Base-by-base conservation (phyloP, 2,329 filamentous ascomycete genomes). In the Lojkania enalia region DNA sequence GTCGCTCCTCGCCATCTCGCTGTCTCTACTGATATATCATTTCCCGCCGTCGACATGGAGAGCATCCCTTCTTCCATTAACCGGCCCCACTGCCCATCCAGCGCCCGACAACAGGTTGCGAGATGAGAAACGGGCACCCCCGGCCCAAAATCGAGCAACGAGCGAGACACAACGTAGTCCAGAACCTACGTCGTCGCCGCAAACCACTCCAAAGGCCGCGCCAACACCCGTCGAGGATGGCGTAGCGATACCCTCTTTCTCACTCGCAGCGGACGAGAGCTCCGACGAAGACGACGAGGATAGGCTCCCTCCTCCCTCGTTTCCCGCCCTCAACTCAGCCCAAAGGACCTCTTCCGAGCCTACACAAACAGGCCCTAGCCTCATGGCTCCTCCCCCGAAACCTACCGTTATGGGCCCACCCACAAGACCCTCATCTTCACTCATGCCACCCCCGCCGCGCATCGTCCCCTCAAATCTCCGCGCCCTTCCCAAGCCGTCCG, bases 241-340 rank as follows among this genome's bases (percentile, higher is more conserved):
- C 29, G 48, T 47, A 16, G 42, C 58, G 5, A 57, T 68, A 23
- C 66, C 66, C 5, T 62, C 63, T 29, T 71, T 72, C 49, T 61
- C 69, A 14, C 64, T 72, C 41, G 61, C 60, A n/a, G 55, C 59
- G 37, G 59, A 69, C 32, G 55, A 63, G 20, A 62, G 59, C 46
- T 60, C 57, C 18, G 64, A 65, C 19, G 52, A 61, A 27, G 62
- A 68, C 0, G 62, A 68, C 16, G 59, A 65, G 31, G 64, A 69
- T 38, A 60, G 64, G 21, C 51, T 71, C 2, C 69, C 67, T 7
- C 70, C 66, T 4, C 71, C 74, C 16, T 71, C 66, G 0, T 76
- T 76, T 40, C 73, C 74, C 20, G 72, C 74, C 2, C 47, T 71
- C 23, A 74, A 76, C 54, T 76, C 73, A 6, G 73, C 71, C 6